Evolutionary conservation across 2,329 filamentous ascomycete species (phyloP), one percentile per base, ranked within the genome.

Genomic region (Trichocomaceae sp.): DNA sequence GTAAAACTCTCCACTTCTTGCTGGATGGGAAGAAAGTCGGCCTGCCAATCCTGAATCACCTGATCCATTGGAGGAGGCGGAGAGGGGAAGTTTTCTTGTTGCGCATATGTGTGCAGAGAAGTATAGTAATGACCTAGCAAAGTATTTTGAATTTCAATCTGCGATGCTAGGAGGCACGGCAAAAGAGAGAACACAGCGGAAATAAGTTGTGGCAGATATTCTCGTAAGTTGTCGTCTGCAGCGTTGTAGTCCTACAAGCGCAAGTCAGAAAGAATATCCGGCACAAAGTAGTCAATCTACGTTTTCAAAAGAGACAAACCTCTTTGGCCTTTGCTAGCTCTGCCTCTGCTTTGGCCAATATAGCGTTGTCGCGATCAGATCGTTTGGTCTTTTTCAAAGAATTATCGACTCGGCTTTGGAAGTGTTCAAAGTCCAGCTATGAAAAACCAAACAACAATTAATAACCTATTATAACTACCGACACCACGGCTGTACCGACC

Each of bases 101-200:
- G 77, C 61, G 85, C 89, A 69, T 86, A 93, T 55, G 81, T 83
- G 66, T 90, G 84, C 6, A 92, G 74, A 4, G 83, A 78, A 1
- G 88, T 93, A 71, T 93, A 93, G 62, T 89, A 84, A 58, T 90
- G 79, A 0, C 84, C 88, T 5, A 93, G 81, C 50, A 93, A 76
- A 47, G 83, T 82, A 66, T 90, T 90, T 69, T 92, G 88, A 26
- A 90, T 83, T 65, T 86, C 78, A 45, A 92, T 83, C 64, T 91
- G 85, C 35, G 80, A 79, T 41, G 80, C 79, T 10, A 91, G 77
- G 19, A 95, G 75, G 51, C 83, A 82, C 26, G 88, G 87, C 12
- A 92, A 78, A n/a, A 95, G 75, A 22, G 80, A 85, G 66, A 90
- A 88, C 3, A 85, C 79, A 9, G 86, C 84, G 2, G 80, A 74